Evolutionary conservation across 164 flowering plant genomes (phyloP).

Genomic region (Annona squamosa): DNA sequence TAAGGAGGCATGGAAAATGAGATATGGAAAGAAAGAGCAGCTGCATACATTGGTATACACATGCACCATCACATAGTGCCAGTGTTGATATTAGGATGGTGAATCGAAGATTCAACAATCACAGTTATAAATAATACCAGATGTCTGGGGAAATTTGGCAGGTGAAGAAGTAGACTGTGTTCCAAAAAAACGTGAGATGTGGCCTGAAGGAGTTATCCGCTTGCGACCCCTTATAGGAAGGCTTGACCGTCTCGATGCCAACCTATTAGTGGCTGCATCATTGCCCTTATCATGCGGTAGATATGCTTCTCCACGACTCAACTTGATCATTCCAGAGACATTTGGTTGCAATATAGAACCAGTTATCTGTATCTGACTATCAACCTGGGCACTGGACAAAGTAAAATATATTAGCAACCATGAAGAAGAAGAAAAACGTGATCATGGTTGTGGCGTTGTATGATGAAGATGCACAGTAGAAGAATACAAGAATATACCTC

Average conservation of each 20-base stretch:
- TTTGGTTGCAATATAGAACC: slow-evolving; percentile 96
- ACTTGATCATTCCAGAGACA: slow-evolving; percentile 84
- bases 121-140: slow-evolving; percentile 36
- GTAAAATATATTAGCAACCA: slow-evolving; percentile 10
- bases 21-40: background rate
- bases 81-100: background rate
- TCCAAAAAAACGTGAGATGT: slow-evolving; percentile 71
- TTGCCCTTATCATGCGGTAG: slow-evolving; percentile 92
- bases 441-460: no score
- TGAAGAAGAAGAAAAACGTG: background rate
- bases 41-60: background rate
- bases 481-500: slow-evolving; percentile 36
- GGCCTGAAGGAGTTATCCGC: slow-evolving; percentile 60
- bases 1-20: background rate
- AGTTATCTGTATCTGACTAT: slow-evolving; percentile 76
- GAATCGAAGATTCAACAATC: background rate
- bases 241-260: slow-evolving; percentile 47
- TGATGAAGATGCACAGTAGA: background rate
- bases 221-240: slow-evolving; percentile 41
- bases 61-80: background rate
- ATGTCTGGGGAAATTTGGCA: slow-evolving; percentile 42
- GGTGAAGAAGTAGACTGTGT: slow-evolving; percentile 52
- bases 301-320: slow-evolving; percentile 98
- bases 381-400: slow-evolving; percentile 85
- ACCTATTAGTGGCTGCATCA: slow-evolving; percentile 59